Conservation (phyloP, 1,284 basidiomycete species). For the Pterulicium gracile region DNA sequence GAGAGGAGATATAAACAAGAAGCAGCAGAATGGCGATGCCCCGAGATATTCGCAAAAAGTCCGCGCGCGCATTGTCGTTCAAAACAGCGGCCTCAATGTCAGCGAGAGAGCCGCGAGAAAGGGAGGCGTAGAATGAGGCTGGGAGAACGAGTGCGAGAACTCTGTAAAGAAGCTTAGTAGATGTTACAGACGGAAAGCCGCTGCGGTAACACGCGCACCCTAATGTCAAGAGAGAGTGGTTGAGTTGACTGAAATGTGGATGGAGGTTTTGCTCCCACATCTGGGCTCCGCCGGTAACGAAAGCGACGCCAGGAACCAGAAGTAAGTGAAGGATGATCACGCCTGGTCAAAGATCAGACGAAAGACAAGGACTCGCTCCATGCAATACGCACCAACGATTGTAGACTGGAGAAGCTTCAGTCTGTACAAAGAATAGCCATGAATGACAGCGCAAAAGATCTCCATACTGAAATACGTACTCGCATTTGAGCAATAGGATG, state of each 20-base stretch:
- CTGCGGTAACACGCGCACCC: constrained; percentile 31
- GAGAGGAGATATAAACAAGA: constrained; percentile 50
- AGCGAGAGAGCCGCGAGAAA: constrained; percentile 28
- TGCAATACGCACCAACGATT: constrained; percentile 31
- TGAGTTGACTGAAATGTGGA: constrained; percentile 43
- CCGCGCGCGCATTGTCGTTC: constrained; percentile 29
- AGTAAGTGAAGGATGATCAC: constrained; percentile 53
- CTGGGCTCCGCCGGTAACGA: constrained; percentile 48
- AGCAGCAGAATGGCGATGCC: constrained; percentile 52
- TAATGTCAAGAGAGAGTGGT: constrained; percentile 54
- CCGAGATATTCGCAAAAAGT: constrained; percentile 48
- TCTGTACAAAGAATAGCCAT: constrained; percentile 22
- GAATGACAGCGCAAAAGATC: too few species aligned
- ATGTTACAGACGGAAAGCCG: constrained; percentile 2
- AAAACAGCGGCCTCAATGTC: constrained; percentile 20
- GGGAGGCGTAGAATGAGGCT: constrained; percentile 52
- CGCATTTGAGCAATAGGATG: constrained; percentile 50
- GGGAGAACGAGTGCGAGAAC: constrained; percentile 53
- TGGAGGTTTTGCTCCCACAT: constrained; percentile 35
- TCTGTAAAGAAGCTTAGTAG: constrained; percentile 20
- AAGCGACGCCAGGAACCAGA: constrained; percentile 48
- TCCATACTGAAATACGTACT: too few species aligned
- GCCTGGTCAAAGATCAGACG: constrained; percentile 20
- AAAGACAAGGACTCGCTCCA: not conserved
- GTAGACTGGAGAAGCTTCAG: constrained; percentile 48